Conservation (phyloP, 768 basidiomycete genomes). For the Cantharellus cinnabarinus region DNA sequence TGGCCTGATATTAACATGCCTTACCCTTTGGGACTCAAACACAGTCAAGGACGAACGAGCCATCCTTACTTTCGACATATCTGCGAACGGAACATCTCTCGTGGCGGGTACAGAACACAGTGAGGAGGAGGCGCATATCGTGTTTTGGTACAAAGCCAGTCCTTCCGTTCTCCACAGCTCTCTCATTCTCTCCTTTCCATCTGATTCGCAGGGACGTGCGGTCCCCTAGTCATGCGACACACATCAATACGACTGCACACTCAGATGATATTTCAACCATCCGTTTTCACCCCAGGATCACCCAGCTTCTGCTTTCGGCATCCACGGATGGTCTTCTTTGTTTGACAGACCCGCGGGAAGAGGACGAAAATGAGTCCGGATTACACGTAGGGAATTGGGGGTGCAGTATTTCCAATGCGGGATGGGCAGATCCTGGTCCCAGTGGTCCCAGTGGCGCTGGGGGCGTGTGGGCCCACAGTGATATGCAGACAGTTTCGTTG, state of each 20-base stretch:
- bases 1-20: neutral
- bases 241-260: slow-evolving; percentile 69
- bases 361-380: slow-evolving; percentile 76
- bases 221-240: slow-evolving; percentile 44
- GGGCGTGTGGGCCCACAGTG: slow-evolving; percentile 63
- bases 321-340: slow-evolving; percentile 73
- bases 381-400: slow-evolving; percentile 73
- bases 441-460: neutral
- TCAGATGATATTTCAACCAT: slow-evolving; percentile 82
- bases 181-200: slow-evolving; percentile 1
- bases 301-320: slow-evolving; percentile 45
- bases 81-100: slow-evolving; percentile 44
- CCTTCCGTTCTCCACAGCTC: neutral
- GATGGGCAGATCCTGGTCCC: slow-evolving; percentile 24
- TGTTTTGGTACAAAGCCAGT: slow-evolving; percentile 47
- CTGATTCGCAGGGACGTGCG: slow-evolving; percentile 52
- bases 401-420: slow-evolving; percentile 57
- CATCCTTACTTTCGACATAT: slow-evolving; percentile 28
- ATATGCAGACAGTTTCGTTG: slow-evolving; percentile 84
- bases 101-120: slow-evolving; percentile 70
- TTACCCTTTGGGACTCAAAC: neutral
- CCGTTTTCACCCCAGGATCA: slow-evolving; percentile 27
- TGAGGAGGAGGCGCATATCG: slow-evolving; percentile 58
- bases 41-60: neutral
- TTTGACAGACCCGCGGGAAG: slow-evolving; percentile 25